Conservation (phyloP, 1,139 yeast genomes). For the Lodderomyces beijingensis region DNA sequence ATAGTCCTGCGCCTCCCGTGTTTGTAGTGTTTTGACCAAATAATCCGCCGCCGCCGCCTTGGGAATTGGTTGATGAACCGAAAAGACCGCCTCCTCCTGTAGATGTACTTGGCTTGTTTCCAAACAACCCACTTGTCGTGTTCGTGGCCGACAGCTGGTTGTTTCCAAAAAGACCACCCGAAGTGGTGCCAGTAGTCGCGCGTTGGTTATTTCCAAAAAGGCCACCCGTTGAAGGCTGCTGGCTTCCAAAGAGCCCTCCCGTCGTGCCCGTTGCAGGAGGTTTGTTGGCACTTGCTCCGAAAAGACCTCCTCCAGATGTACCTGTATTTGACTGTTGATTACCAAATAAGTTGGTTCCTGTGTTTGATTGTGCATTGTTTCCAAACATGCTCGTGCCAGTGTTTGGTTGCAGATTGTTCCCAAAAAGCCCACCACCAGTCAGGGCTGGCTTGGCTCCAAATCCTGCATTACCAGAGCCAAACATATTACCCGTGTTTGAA, state of each 20-base stretch:
- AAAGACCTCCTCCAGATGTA: slow-evolving; percentile 13
- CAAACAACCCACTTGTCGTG: slow-evolving; percentile 13
- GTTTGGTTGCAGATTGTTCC: slow-evolving; percentile 4
- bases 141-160: slow-evolving; percentile 8
- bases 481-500: not conserved
- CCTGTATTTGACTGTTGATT: slow-evolving; percentile 2
- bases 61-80: slow-evolving; percentile 14
- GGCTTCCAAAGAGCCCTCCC: slow-evolving; percentile 15
- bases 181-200: slow-evolving; percentile 7
- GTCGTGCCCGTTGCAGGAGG: not conserved
- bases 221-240: slow-evolving; percentile 15
- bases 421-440: slow-evolving; percentile 15
- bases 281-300: slow-evolving; percentile 6
- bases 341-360: slow-evolving; percentile 12
- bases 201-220: slow-evolving; percentile 20
- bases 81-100: slow-evolving; percentile 20
- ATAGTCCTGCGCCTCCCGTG: slow-evolving; percentile 8
- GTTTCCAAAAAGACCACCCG: slow-evolving; percentile 14
- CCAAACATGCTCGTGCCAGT: slow-evolving; percentile 17
- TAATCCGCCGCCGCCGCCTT: slow-evolving; percentile 8
- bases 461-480: slow-evolving; percentile 2
- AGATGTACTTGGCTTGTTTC: slow-evolving; percentile 8
- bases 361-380: slow-evolving; percentile 6
- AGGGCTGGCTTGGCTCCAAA: slow-evolving; percentile 9
- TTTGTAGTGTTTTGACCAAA: slow-evolving; percentile 8